Evolutionary conservation across 257 asterid genomes (phyloP).

Genomic region (Dorcoceras hygrometricum): DNA sequence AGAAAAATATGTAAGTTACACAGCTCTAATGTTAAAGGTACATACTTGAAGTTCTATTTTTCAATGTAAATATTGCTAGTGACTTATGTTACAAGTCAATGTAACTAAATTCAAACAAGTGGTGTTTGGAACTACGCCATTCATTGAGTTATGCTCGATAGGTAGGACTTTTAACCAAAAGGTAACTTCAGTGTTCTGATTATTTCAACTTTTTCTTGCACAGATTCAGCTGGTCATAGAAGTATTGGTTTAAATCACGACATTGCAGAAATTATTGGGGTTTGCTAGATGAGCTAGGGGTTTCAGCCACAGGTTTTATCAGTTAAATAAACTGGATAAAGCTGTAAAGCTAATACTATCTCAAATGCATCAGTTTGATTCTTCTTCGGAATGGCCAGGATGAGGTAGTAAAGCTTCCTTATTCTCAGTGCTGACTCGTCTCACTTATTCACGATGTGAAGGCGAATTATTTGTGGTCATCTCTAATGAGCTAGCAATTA

Average conservation of each 20-base stretch:
- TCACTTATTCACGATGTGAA: background rate
- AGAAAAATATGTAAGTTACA: too few species aligned
- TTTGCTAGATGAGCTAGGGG: slow-evolving; percentile 46
- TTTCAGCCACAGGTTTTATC: slow-evolving; percentile 34
- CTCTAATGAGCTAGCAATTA: background rate
- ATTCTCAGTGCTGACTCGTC: background rate
- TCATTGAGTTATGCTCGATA: too few species aligned
- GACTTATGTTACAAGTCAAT: too few species aligned
- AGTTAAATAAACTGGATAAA: slow-evolving; percentile 24
- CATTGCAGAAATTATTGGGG: slow-evolving; percentile 29
- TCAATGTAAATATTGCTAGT: too few species aligned
- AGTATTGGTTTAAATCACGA: background rate
- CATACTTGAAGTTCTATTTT: too few species aligned
- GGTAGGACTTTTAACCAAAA: slow-evolving; percentile 31
- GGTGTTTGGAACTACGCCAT: too few species aligned
- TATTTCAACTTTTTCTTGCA: background rate
- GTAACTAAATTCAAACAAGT: too few species aligned
- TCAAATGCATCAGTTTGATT: slow-evolving; percentile 25
- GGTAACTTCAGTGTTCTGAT: slow-evolving; percentile 25
- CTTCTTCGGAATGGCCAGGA: slow-evolving; percentile 18
- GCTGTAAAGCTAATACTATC: slow-evolving; percentile 22
- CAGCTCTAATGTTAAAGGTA: too few species aligned
- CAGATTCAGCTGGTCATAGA: background rate
- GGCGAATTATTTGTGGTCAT: background rate
- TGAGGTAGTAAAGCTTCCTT: slow-evolving; percentile 21